These are phyloP conservation scores for Leucocoprinus birnbaumii DNA, from an alignment of 768 basidiomycete species.

Conservation along the genomic window DNA sequence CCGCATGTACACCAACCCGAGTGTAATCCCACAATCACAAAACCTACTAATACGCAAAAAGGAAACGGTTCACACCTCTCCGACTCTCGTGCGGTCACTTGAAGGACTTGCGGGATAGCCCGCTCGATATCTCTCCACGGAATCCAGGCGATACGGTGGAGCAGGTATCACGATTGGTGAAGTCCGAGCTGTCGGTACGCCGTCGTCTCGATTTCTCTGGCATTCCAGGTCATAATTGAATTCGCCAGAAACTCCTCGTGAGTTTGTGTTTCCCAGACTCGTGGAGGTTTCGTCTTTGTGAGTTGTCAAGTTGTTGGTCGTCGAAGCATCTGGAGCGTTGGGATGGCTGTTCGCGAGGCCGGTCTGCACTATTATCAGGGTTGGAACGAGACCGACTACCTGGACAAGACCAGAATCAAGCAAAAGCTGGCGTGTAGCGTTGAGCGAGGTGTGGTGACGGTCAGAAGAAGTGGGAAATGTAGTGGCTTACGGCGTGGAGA, in stretches of 20 bases:
- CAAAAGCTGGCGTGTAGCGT: constrained; percentile 6
- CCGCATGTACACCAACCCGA: not conserved
- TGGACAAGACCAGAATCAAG: constrained; percentile 27
- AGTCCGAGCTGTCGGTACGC: not conserved
- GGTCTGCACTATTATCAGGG: constrained; percentile 10
- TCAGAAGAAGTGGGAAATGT: not conserved
- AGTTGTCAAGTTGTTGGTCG: not conserved
- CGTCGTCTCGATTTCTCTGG: not conserved
- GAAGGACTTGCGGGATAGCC: not conserved
- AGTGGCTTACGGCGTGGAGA: constrained; percentile 1
- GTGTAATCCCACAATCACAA: not conserved
- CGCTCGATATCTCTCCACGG: constrained; percentile 4
- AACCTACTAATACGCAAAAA: not conserved
- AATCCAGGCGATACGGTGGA: constrained; percentile 2
- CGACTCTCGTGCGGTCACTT: constrained; percentile 1
- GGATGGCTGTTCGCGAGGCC: not conserved
- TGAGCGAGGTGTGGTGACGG: not conserved
- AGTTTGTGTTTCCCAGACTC: not conserved
- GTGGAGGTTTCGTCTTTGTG: constrained; percentile 6
- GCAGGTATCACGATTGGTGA: constrained; percentile 6
- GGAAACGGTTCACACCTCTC: not conserved
- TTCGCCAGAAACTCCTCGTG: not conserved
- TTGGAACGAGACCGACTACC: constrained; percentile 19
- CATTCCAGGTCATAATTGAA: not conserved
- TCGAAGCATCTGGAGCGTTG: not conserved